Conservation (phyloP, 306 rosid species). For the Psophocarpus tetragonolobus region DNA sequence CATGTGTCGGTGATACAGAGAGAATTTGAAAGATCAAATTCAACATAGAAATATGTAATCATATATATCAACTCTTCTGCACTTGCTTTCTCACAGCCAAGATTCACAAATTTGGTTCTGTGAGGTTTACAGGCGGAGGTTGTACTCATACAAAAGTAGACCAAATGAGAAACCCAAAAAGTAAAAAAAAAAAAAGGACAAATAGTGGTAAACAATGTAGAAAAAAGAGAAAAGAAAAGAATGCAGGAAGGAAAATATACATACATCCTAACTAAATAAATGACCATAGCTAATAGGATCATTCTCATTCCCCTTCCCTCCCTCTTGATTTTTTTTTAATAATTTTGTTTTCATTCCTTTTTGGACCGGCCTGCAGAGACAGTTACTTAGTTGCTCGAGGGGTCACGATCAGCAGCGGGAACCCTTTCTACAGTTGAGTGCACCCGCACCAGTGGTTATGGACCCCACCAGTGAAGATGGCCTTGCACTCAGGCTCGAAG, state of each 20-base stretch:
- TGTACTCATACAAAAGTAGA: slow-evolving; percentile 43
- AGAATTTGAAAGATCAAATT: neutral
- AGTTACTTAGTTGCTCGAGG: slow-evolving; percentile 32
- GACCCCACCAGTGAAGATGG: slow-evolving; percentile 86
- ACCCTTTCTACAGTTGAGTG: slow-evolving; percentile 77
- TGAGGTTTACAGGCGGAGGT: slow-evolving; percentile 73
- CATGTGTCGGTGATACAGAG: slow-evolving; percentile 35
- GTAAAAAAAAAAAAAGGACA: neutral
- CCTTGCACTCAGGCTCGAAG: slow-evolving; percentile 89
- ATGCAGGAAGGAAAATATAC: slow-evolving; percentile 35
- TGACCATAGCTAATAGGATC: slow-evolving; percentile 29
- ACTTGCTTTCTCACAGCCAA: slow-evolving; percentile 52
- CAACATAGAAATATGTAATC: slow-evolving; percentile 30
- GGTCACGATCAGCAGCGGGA: slow-evolving; percentile 74
- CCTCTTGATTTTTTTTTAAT: slow-evolving; percentile 8
- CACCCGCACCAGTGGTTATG: slow-evolving; percentile 67
- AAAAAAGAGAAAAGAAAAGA: slow-evolving; percentile 4
- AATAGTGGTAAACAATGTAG: slow-evolving; percentile 12
- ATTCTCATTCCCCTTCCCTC: slow-evolving; percentile 21
- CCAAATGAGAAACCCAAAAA: neutral
- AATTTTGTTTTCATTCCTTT: neutral
- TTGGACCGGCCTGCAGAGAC: slow-evolving; percentile 39
- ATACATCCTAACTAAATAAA: slow-evolving; percentile 30
- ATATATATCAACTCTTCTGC: slow-evolving; percentile 85
- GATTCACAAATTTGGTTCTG: slow-evolving; percentile 48